Evolutionary conservation across 495 filamentous ascomycete genomes (phyloP).

Genomic region (Penicillium samsonianum): DNA sequence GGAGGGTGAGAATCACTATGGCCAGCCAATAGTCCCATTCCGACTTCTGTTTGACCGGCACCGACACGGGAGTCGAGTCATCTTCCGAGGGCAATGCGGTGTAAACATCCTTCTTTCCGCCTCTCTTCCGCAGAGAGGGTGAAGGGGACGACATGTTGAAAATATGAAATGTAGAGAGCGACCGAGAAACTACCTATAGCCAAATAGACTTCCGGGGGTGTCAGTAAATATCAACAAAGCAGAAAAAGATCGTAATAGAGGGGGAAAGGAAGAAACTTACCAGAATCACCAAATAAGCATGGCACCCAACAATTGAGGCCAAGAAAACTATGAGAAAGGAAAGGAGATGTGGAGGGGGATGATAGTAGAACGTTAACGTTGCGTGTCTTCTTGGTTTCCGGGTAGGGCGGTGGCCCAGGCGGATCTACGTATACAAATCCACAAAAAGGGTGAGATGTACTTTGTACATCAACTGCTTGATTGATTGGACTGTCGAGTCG

Average conservation of each 20-base stretch:
- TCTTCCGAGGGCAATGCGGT: slow-evolving; percentile 34
- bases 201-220: slow-evolving; percentile 34
- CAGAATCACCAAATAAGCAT: slow-evolving; percentile 35
- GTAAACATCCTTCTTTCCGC: slow-evolving; percentile 46
- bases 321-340: slow-evolving; percentile 20
- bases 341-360: slow-evolving; percentile 11
- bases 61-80: slow-evolving; percentile 25
- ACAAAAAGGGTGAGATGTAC: slow-evolving; percentile 3
- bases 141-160: slow-evolving; percentile 44
- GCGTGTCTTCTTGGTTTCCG: slow-evolving; percentile 19
- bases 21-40: slow-evolving; percentile 88
- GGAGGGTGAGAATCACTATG: slow-evolving; percentile 70
- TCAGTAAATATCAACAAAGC: slow-evolving; percentile 8
- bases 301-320: slow-evolving; percentile 22
- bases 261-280: slow-evolving; percentile 19
- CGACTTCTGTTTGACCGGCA: slow-evolving; percentile 39
- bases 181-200: slow-evolving; percentile 40
- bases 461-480: slow-evolving; percentile 5
- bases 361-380: slow-evolving; percentile 12
- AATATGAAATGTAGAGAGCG: slow-evolving; percentile 32
- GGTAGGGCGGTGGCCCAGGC: slow-evolving; percentile 14
- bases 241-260: background rate
- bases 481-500: background rate
- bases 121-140: slow-evolving; percentile 54
- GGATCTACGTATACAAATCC: slow-evolving; percentile 13